Evolutionary conservation across 305 asterid genomes (phyloP).

Genomic region (Caryopteris hybrid): DNA sequence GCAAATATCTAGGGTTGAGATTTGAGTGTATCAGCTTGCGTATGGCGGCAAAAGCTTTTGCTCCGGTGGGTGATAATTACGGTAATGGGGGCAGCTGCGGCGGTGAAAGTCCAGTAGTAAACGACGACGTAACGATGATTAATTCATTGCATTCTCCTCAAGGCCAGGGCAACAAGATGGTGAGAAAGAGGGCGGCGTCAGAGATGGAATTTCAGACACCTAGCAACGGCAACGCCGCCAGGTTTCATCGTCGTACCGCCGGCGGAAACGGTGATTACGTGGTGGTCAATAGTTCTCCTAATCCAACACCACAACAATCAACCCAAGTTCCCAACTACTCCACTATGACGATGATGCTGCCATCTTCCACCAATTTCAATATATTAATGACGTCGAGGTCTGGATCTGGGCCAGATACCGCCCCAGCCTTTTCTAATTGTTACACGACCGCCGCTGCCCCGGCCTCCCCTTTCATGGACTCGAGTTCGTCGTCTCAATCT

Average conservation of each 20-base stretch:
- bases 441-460: slow-evolving; percentile 19
- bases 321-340: slow-evolving; percentile 59
- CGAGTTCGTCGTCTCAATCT: slow-evolving; percentile 20
- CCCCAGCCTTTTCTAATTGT: slow-evolving; percentile 24
- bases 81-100: slow-evolving; percentile 18
- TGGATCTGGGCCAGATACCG: slow-evolving; percentile 36
- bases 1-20: not conserved
- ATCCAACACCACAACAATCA: slow-evolving; percentile 23
- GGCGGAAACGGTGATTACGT: slow-evolving; percentile 24
- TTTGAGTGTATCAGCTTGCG: not conserved
- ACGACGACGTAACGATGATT: not conserved
- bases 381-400: slow-evolving; percentile 32
- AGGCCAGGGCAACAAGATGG: slow-evolving; percentile 34
- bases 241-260: slow-evolving; percentile 50
- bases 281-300: slow-evolving; percentile 22
- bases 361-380: slow-evolving; percentile 40
- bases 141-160: slow-evolving; percentile 13
- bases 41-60: slow-evolving; percentile 50
- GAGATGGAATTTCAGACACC: slow-evolving; percentile 55
- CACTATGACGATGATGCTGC: slow-evolving; percentile 42
- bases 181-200: slow-evolving; percentile 73
- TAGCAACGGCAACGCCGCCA: slow-evolving; percentile 14
- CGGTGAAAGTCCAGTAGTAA: slow-evolving; percentile 9
- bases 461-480: slow-evolving; percentile 25
- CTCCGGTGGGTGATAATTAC: slow-evolving; percentile 26